Conservation (phyloP, 495 filamentous ascomycete species). For the Tuber umbilicatum region DNA sequence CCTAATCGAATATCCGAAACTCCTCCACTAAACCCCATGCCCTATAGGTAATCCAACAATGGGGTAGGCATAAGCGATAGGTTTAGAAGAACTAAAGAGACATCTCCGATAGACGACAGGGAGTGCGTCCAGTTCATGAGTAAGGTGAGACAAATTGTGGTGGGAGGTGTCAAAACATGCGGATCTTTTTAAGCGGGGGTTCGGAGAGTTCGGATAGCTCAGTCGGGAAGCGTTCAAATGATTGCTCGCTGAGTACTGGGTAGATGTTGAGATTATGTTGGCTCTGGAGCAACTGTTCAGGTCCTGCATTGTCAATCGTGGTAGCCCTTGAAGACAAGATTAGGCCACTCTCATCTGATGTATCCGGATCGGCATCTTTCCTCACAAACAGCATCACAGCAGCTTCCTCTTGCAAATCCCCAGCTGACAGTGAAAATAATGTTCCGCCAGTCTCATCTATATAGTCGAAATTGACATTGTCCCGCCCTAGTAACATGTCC, state of each 20-base stretch:
- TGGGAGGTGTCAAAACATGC: neutral
- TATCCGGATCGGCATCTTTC: no score
- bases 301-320: neutral
- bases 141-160: neutral
- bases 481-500: no score
- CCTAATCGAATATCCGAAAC: no score
- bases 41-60: no score
- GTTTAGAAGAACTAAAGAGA: neutral
- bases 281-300: neutral
- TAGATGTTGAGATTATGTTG: fast-evolving
- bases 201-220: neutral
- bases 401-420: no score
- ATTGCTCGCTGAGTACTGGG: neutral
- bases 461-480: no score
- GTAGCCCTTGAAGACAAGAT: neutral
- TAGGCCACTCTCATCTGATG: neutral
- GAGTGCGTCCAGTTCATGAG: neutral
- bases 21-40: no score
- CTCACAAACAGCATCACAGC: no score
- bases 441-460: no score
- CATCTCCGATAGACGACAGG: neutral
- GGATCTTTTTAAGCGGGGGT: neutral
- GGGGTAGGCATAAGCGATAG: neutral
- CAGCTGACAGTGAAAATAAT: no score
- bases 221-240: neutral